Conservation (phyloP, 495 filamentous ascomycete genomes). For the Neurospora cerealis region DNA sequence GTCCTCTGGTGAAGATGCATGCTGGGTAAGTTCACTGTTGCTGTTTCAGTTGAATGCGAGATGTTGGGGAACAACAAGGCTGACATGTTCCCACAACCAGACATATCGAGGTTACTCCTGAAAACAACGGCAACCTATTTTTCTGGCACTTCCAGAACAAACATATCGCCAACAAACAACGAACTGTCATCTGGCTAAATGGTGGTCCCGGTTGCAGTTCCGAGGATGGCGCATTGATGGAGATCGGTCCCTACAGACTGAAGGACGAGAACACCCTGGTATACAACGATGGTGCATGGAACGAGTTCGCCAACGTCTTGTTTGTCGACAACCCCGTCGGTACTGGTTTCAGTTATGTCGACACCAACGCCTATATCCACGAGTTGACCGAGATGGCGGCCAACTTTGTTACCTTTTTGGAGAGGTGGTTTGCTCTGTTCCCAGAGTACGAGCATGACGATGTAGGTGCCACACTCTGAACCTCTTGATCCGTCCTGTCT, state of each 20-base stretch:
- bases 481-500: not conserved
- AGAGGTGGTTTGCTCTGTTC: conserved; percentile 82
- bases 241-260: conserved; percentile 86
- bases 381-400: conserved; percentile 83
- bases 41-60: not conserved
- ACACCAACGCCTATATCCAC: conserved; percentile 72
- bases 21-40: conserved; percentile 63
- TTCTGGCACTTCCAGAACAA: conserved; percentile 97
- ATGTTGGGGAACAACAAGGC: not conserved
- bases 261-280: conserved; percentile 61
- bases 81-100: conserved; percentile 37
- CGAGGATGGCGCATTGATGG: conserved; percentile 96
- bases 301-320: conserved; percentile 91
- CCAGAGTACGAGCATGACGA: conserved; percentile 90
- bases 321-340: conserved; percentile 97
- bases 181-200: conserved; percentile 95
- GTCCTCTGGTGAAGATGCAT: conserved; percentile 87
- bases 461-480: conserved; percentile 45
- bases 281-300: conserved; percentile 88
- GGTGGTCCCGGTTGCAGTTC: conserved; percentile 94
- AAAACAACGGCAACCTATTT: conserved; percentile 85
- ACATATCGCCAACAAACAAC: conserved; percentile 84
- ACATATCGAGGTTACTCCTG: conserved; percentile 79
- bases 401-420: conserved; percentile 79
- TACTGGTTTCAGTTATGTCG: conserved; percentile 90